A percentile compares a stretch with the other conserved stretches of the same genome.
Evolutionary conservation across 805 yeast genomes (phyloP).

Genomic region (Hanseniaspora taiwanica): DNA sequence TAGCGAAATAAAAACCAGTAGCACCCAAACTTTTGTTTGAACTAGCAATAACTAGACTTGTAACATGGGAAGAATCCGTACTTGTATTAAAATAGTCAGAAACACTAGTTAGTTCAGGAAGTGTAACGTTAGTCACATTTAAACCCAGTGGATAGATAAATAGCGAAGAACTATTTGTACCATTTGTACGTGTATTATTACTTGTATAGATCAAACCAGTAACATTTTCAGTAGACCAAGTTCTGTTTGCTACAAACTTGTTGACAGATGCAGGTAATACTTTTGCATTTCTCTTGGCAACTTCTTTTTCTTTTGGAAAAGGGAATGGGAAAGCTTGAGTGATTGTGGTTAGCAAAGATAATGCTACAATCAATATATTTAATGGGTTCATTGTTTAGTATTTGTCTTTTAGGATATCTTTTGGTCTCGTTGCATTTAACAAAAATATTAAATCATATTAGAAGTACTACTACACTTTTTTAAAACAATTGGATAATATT

Average conservation of each 20-base stretch:
- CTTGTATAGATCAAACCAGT: too few species aligned
- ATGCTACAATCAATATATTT: too few species aligned
- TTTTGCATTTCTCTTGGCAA: not conserved
- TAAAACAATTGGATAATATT: not conserved
- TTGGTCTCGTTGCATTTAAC: too few species aligned
- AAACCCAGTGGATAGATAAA: conserved; percentile 8
- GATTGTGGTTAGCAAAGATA: too few species aligned
- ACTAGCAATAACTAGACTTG: conserved; percentile 14
- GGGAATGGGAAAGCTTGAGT: too few species aligned
- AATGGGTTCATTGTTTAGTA: too few species aligned
- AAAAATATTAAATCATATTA: too few species aligned
- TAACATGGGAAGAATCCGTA: conserved; percentile 11
- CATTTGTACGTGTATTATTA: conserved; percentile 1
- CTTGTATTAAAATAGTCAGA: conserved; percentile 10
- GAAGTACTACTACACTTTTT: not conserved
- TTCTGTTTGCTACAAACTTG: not conserved
- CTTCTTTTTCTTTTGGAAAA: too few species aligned
- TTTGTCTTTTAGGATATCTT: not conserved
- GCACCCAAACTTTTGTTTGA: conserved; percentile 13
- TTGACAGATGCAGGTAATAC: not conserved
- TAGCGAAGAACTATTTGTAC: conserved; percentile 2
- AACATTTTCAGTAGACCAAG: conserved; percentile 6
- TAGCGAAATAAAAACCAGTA: conserved; percentile 17
- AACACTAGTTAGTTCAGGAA: conserved; percentile 14
- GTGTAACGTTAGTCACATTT: conserved; percentile 15